Evolutionary conservation across 306 rosid species (phyloP), one percentile per base, ranked within the genome.

Genomic region (Acacia confusa): DNA sequence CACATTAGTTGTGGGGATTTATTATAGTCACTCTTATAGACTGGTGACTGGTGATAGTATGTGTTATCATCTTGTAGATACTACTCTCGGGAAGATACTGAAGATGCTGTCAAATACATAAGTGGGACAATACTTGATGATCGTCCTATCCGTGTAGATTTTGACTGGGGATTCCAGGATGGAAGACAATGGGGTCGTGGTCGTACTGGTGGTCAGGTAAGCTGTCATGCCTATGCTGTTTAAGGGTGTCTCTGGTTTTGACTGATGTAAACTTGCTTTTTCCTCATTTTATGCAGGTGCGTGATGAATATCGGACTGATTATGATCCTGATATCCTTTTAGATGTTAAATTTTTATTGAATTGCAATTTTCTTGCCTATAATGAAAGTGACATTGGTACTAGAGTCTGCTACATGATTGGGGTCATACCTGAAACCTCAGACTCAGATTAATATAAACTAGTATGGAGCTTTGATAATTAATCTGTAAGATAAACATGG

Each of bases 131-230:
- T 93, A 86, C 97, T 95, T 70, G 99, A 95, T 85, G 99, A 95
- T 71, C 99, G 99, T 76, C 98, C 97, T 63, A 93, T 95, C 85
- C 99, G 99, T 84, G 99, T 91, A 87, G 99, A 95, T 90, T 95
- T 95, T 87, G 99, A 95, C 72, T 95, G 99, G 99, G 99, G 99
- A 70, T 95, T 95, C 82, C 97, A 86, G 80, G 99, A 95, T 25
- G 99, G 99, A 14, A 89, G 99, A 82, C 99, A 95, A 83, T 95
- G 98, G 99, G 99, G 99, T 43, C 99, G 99, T 25, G 99, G 99
- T 74, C 91, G 97, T 82, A 93, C 98, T 85, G 99, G 99, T 68
- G 99, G 98, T 57, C 97, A 92, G 95, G 99, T 93, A 72, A 77
- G n/a, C 36, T 80, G 19, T 38, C 32, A 2, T 70, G 57, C 40